phyloP scores from a whole-genome alignment of 768 basidiomycete species.

The Boletus rufocinnamomeus region DNA sequence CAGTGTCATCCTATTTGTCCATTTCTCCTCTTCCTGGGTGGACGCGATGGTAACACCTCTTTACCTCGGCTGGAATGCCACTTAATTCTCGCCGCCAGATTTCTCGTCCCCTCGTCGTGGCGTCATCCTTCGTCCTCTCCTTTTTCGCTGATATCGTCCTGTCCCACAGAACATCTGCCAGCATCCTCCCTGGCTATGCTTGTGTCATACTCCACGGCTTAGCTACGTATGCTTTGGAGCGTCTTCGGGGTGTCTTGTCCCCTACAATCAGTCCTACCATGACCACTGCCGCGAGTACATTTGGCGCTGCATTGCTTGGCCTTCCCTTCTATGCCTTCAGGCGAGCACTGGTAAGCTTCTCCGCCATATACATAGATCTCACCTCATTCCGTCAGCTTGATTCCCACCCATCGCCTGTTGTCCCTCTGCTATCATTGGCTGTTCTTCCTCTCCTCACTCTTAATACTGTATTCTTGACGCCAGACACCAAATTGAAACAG shows the following conservation, averaged over 20 bases:
- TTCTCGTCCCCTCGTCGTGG: slow-evolving; percentile 49
- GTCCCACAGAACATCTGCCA: slow-evolving; percentile 41
- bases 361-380: background rate
- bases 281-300: slow-evolving; percentile 53
- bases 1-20: slow-evolving; percentile 69
- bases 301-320: slow-evolving; percentile 65
- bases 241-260: slow-evolving; percentile 57
- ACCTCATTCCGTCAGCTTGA: slow-evolving; percentile 43
- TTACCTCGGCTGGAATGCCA: slow-evolving; percentile 41
- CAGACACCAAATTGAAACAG: slow-evolving; percentile 49
- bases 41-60: slow-evolving; percentile 50
- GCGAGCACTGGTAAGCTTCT: slow-evolving; percentile 52
- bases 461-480: slow-evolving; percentile 59
- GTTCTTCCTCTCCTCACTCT: slow-evolving; percentile 64
- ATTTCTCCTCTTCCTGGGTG: slow-evolving; percentile 71
- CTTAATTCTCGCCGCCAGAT: slow-evolving; percentile 38
- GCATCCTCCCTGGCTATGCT: slow-evolving; percentile 61
- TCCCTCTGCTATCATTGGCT: slow-evolving; percentile 59
- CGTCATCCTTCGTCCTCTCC: slow-evolving; percentile 52
- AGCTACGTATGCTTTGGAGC: slow-evolving; percentile 61
- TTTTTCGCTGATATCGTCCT: slow-evolving; percentile 55
- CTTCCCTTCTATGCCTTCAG: slow-evolving; percentile 66
- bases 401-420: slow-evolving; percentile 49
- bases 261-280: slow-evolving; percentile 60
- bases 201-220: slow-evolving; percentile 62